These are phyloP conservation scores for Pleurotus tuber-regium DNA, from an alignment of 768 basidiomycete species.

Conservation along the genomic window DNA sequence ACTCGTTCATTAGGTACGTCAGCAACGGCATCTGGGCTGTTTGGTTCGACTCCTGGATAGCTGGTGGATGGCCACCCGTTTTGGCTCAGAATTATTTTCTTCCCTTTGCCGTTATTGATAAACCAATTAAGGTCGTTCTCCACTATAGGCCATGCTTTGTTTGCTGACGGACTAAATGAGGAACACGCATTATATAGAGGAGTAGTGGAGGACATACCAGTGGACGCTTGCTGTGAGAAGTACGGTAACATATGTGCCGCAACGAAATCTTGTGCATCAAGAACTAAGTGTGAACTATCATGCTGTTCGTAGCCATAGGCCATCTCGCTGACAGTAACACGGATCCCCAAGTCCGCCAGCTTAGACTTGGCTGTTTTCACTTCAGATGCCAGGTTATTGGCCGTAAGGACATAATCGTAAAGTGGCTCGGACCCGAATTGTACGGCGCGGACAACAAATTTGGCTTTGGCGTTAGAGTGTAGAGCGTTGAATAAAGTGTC, in stretches of 20 bases:
- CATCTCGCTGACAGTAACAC: slow-evolving; percentile 68
- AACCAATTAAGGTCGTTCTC: slow-evolving; percentile 64
- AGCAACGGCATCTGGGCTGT: slow-evolving; percentile 58
- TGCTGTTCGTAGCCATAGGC: slow-evolving; percentile 55
- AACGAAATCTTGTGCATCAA: slow-evolving; percentile 59
- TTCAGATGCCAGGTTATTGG: slow-evolving; percentile 47
- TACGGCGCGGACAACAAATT: slow-evolving; percentile 60
- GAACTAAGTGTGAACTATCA: slow-evolving; percentile 49
- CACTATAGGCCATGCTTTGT: slow-evolving; percentile 62
- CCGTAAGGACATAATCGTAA: slow-evolving; percentile 53
- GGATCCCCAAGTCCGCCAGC: slow-evolving; percentile 53
- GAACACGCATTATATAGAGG: neutral
- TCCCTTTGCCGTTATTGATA: slow-evolving; percentile 53
- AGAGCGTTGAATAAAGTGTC: slow-evolving; percentile 49
- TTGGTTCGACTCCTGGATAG: slow-evolving; percentile 59
- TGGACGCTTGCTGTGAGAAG: slow-evolving; percentile 56
- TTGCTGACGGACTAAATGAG: slow-evolving; percentile 32
- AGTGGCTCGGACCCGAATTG: slow-evolving; percentile 76
- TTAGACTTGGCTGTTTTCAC: slow-evolving; percentile 47
- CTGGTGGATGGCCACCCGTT: slow-evolving; percentile 78
- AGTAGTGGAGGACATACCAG: slow-evolving; percentile 31
- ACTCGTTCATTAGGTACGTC: slow-evolving; percentile 60
- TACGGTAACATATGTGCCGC: slow-evolving; percentile 73
- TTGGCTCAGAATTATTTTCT: slow-evolving; percentile 78
- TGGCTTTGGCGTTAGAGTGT: slow-evolving; percentile 58